Evolutionary conservation across 495 filamentous ascomycete genomes (phyloP).

Genomic region (Penicillium tannophilum): DNA sequence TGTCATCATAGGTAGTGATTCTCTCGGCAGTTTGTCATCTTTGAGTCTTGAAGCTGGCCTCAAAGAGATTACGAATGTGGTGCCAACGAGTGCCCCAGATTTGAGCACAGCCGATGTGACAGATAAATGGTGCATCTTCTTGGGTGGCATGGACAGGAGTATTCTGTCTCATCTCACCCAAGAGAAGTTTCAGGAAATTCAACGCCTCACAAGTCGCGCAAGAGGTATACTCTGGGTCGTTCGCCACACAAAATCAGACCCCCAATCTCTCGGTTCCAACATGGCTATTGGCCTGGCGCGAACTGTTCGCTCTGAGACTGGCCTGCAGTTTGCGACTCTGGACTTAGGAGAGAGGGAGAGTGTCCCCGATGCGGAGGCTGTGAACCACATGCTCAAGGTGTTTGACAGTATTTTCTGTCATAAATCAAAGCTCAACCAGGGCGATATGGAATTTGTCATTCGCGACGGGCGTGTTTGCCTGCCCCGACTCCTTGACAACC

Average conservation of each 20-base stretch:
- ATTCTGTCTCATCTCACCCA: slow-evolving; percentile 26
- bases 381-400: slow-evolving; percentile 27
- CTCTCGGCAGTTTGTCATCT: slow-evolving; percentile 15
- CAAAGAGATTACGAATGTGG: slow-evolving; percentile 16
- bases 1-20: slow-evolving; percentile 22
- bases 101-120: slow-evolving; percentile 18
- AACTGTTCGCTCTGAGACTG: slow-evolving; percentile 36
- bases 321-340: slow-evolving; percentile 31
- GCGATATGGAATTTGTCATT: slow-evolving; percentile 35
- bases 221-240: slow-evolving; percentile 35
- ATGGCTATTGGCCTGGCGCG: slow-evolving; percentile 36
- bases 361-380: slow-evolving; percentile 16
- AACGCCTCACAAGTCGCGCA: slow-evolving; percentile 24
- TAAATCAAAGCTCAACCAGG: slow-evolving; percentile 18
- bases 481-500: slow-evolving; percentile 32
- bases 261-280: slow-evolving; percentile 23
- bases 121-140: slow-evolving; percentile 39
- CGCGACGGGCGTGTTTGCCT: slow-evolving; percentile 30
- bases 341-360: slow-evolving; percentile 29
- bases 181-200: slow-evolving; percentile 28
- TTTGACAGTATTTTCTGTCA: slow-evolving; percentile 30
- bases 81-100: slow-evolving; percentile 6
- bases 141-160: slow-evolving; percentile 27
- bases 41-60: slow-evolving; percentile 17
- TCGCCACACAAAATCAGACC: slow-evolving; percentile 18